A percentile compares a stretch with the other conserved stretches of the same genome.
These are phyloP conservation scores for Sisymbrium irio DNA, from an alignment of 345 rosid species.

Conservation along the genomic window DNA sequence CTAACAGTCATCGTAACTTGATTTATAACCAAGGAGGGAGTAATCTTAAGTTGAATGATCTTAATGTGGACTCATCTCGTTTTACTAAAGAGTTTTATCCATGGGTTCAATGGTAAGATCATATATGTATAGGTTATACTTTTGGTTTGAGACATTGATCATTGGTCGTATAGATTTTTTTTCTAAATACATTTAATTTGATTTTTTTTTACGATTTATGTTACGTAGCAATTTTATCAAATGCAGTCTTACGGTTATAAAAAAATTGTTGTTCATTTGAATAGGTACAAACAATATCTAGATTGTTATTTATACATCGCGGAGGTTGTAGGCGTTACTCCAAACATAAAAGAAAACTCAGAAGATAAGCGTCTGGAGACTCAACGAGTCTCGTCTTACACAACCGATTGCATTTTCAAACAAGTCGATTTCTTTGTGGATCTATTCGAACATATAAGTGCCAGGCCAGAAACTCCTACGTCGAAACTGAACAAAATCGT, in stretches of 20 bases:
- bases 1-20: conserved; percentile 6
- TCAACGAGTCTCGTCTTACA: conserved; percentile 1
- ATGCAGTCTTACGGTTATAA: background rate
- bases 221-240: background rate
- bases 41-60: conserved; percentile 13
- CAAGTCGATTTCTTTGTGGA: conserved; percentile 12
- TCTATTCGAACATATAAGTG: conserved; percentile 15
- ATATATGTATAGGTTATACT: background rate
- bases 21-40: conserved; percentile 9
- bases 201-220: background rate
- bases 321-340: conserved; percentile 12
- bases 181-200: background rate
- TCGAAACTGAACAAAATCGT: conserved; percentile 1
- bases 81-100: conserved; percentile 18
- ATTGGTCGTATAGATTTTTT: background rate
- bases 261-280: background rate
- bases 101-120: conserved; percentile 28
- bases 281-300: conserved; percentile 28
- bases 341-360: background rate
- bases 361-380: conserved; percentile 15
- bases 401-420: conserved; percentile 5
- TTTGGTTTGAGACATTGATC: background rate
- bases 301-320: conserved; percentile 8
- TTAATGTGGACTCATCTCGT: conserved; percentile 12
- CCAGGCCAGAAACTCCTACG: background rate